Evolutionary conservation across 345 rosid species (phyloP), one percentile per base, ranked within the genome.

Genomic region (Citrus inodora): DNA sequence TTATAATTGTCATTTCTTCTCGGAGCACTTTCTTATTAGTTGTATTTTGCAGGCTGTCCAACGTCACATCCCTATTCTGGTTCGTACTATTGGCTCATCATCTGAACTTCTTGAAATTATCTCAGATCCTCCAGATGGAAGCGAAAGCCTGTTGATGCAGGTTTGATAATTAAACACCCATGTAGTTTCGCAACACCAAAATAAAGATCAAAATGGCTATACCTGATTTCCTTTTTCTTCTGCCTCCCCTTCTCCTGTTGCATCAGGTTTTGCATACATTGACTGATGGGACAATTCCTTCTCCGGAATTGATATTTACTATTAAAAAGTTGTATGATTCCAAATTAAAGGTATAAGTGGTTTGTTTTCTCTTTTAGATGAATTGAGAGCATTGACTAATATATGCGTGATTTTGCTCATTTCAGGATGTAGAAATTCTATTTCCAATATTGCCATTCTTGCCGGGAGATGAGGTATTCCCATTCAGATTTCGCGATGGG

Each of bases 21-120:
- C 11, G 40, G 60, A 59, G 71, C 24, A 74, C 22, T 69, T 79
- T 66, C 82, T 80, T 40, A 77, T 64, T 69, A 67, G 48, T 76
- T 79, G 67, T 71, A 37, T 80, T 82, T 42, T 85, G 84, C 94
- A 96, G 99, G 99, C 97, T 73, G 89, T 94, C 76, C 91, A 89
- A 75, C 94, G 82, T 78, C 99, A 96, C 78, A 89, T 92, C 75
- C 99, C 99, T 9, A 89, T 92, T 71, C 89, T 96, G 71, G 97
- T 94, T 76, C 99, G 99, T 56, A 96, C 99, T 8, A 96, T 94
- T 89, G 99, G 99, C 56, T 82, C 96, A n/a, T 96, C 99, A 53
- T 78, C 90, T 51, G 97, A 88, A 78, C 98, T 92, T 81, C 98
- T 96, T 84, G 90, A 87, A 85, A 91, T 96, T 82, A 89, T 96